Percentiles rank a stretch among this genome's conserved stretches.
Evolutionary conservation across 2,329 filamentous ascomycete genomes (phyloP).

Genomic region (Ophiostoma sp.): DNA sequence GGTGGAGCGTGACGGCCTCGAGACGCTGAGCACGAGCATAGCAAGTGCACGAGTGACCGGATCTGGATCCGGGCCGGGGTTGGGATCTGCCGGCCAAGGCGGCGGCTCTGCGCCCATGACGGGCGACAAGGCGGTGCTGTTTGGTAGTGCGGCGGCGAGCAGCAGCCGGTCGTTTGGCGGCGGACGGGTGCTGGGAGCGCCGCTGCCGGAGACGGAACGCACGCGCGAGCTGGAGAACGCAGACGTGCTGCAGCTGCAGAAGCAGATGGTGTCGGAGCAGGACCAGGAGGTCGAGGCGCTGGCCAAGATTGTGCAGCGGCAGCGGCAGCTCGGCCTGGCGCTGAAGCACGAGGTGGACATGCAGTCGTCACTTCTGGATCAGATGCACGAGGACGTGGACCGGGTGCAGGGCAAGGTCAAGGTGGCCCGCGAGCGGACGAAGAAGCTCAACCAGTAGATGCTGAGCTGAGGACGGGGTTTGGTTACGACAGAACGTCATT

Average conservation of each 20-base stretch:
- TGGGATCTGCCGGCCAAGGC: slow-evolving; percentile 43
- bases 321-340: slow-evolving; percentile 71
- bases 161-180: slow-evolving; percentile 36
- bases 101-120: slow-evolving; percentile 40
- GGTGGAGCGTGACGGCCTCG: slow-evolving; percentile 70
- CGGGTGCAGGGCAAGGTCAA: slow-evolving; percentile 63
- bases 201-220: slow-evolving; percentile 67
- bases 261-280: slow-evolving; percentile 68
- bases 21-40: slow-evolving; percentile 61
- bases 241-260: slow-evolving; percentile 68
- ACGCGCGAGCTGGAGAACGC: slow-evolving; percentile 72
- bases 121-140: slow-evolving; percentile 47
- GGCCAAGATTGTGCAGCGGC: slow-evolving; percentile 62
- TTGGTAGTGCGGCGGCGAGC: slow-evolving; percentile 35
- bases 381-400: slow-evolving; percentile 61
- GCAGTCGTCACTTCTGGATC: slow-evolving; percentile 65
- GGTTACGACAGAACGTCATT: too few species aligned
- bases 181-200: slow-evolving; percentile 66
- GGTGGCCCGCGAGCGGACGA: slow-evolving; percentile 67
- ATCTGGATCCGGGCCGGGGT: slow-evolving; percentile 28
- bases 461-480: too few species aligned
- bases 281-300: slow-evolving; percentile 67
- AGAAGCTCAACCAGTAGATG: slow-evolving; percentile 47
- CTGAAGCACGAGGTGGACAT: slow-evolving; percentile 69
- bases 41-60: slow-evolving; percentile 43